Base-by-base conservation (phyloP, 768 basidiomycete genomes). In the Rubroboletus pulcherrimus region DNA sequence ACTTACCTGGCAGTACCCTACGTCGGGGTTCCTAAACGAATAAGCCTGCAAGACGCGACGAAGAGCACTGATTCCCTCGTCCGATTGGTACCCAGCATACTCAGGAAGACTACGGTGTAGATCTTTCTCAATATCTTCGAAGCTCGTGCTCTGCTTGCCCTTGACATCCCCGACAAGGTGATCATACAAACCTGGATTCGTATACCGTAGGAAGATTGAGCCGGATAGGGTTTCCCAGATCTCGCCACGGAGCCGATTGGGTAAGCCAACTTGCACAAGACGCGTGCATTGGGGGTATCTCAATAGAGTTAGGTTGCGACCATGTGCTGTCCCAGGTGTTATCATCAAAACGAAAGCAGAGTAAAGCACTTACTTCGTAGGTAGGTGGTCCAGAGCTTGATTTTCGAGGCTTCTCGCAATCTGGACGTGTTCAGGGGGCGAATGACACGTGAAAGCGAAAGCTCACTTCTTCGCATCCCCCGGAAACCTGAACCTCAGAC, bases 41-140 rank as follows among this genome's bases (percentile, higher is more conserved):
- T 97, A 99, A 2, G 96, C 96, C 49, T 93, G 93, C 56, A 99
- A 70, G 2, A 99, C 97, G 42, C 95, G 81, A 56, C 97, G 78
- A 60, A 99, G 75, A 14, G 91, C 85, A 43, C 71, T 74, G 54
- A 98, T 93, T 1, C 97, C 97, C 37, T 91, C 87, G 30, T 91
- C 86, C 9, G 82, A 82, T 67, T 99, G 97, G 69, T 97, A 99
- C 3, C 93, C 97, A 17, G 92, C 87, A 71, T 98, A 99, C 68
- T 99, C 97, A 0, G 97, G 97, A 53, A 99, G 75, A 75, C 92
- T 94, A 35, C 97, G 81, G 71, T 97, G 95, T 29, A 99, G 73
- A 70, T 99, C 97, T 71, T 99, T 99, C 76, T 98, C 97, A 41
- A 99, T 99, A 68, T 99, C 97, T 67, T 99, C 97, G 1, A 95